These are phyloP conservation scores for Vigna reflexopilosa DNA, from an alignment of 306 rosid species.

Conservation along the genomic window DNA sequence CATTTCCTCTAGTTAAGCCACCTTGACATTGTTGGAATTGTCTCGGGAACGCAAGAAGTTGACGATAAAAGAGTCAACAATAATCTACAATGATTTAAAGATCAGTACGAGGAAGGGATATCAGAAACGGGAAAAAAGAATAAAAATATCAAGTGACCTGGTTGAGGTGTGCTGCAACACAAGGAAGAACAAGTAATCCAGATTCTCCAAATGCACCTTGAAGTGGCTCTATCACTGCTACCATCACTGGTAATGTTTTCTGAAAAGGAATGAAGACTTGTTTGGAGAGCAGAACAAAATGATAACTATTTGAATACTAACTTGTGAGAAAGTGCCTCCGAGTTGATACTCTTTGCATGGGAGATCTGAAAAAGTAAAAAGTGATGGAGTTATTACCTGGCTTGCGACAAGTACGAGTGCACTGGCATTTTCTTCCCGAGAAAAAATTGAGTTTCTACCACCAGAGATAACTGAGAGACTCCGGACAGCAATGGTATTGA, in stretches of 20 bases:
- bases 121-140: not conserved
- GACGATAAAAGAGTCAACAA: constrained; percentile 70
- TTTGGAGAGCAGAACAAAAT: constrained; percentile 20
- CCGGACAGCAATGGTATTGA: constrained; percentile 60
- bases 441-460: constrained; percentile 66
- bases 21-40: constrained; percentile 48
- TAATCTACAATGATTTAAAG: constrained; percentile 56
- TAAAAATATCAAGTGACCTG: constrained; percentile 63
- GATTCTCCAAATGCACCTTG: constrained; percentile 86
- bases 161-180: constrained; percentile 90
- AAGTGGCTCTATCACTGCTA: constrained; percentile 91
- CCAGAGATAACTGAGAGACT: constrained; percentile 68
- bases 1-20: constrained; percentile 43
- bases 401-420: constrained; percentile 82
- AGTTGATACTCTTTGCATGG: constrained; percentile 35
- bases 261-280: constrained; percentile 46
- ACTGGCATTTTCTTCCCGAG: constrained; percentile 63
- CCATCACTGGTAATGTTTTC: constrained; percentile 97
- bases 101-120: constrained; percentile 44
- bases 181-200: constrained; percentile 91
- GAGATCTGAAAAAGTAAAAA: constrained; percentile 19
- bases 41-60: constrained; percentile 64
- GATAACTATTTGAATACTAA: not conserved
- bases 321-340: not conserved
- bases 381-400: constrained; percentile 63